These are phyloP conservation scores for Craspedostauros australis DNA, from an alignment of 108 stramenopile species.

Conservation along the genomic window DNA sequence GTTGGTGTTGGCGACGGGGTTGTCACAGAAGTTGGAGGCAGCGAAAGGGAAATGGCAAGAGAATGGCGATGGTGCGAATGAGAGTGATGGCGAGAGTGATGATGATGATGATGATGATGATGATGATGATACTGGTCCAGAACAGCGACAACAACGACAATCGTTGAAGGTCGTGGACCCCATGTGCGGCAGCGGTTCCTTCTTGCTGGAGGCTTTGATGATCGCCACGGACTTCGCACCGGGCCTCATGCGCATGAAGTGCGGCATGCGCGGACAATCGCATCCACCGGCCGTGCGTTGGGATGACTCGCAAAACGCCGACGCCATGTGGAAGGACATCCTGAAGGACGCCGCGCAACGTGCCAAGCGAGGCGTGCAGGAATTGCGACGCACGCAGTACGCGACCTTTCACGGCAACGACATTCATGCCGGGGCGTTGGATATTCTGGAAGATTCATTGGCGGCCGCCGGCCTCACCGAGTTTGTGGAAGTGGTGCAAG, in stretches of 20 bases:
- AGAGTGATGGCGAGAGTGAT: slow-evolving; percentile 68
- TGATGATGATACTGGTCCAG: slow-evolving; percentile 23
- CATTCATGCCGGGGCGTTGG: slow-evolving; percentile 38
- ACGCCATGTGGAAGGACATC: slow-evolving; percentile 47
- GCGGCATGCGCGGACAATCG: slow-evolving; percentile 38
- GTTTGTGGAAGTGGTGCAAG: slow-evolving; percentile 43
- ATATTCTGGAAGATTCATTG: slow-evolving; percentile 29
- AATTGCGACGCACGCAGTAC: slow-evolving; percentile 21
- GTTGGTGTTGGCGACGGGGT: slow-evolving; percentile 58
- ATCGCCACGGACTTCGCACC: slow-evolving; percentile 78
- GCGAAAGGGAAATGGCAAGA: slow-evolving; percentile 7
- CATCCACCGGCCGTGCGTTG: slow-evolving; percentile 64
- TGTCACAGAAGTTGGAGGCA: slow-evolving; percentile 37
- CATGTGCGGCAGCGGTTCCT: slow-evolving; percentile 76
- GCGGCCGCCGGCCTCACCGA: slow-evolving; percentile 40
- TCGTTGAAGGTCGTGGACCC: slow-evolving; percentile 55
- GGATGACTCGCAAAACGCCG: slow-evolving; percentile 32
- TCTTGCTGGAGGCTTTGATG: slow-evolving; percentile 66
- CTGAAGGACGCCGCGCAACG: slow-evolving; percentile 55
- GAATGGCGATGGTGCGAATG: slow-evolving; percentile 5
- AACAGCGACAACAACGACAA: background rate
- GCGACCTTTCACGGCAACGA: slow-evolving; percentile 26
- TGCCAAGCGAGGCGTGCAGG: slow-evolving; percentile 45
- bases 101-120: slow-evolving; percentile 54
- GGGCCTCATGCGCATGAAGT: slow-evolving; percentile 55